Percentiles rank a stretch among this genome's conserved stretches.
Evolutionary conservation across 805 yeast species (phyloP).

Genomic region (Hanseniaspora valbyensis): DNA sequence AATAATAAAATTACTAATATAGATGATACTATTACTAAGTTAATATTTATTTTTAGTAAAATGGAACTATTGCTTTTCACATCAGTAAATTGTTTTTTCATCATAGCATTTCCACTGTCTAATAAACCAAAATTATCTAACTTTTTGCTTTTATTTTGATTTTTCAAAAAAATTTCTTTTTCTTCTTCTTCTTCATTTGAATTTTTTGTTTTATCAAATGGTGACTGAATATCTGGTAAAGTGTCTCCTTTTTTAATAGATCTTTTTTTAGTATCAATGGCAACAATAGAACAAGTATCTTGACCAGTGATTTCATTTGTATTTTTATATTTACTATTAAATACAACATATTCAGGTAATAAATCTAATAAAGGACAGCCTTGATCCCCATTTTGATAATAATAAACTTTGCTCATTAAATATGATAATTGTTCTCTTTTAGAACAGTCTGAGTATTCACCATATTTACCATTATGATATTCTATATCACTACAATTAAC

Average conservation of each 20-base stretch:
- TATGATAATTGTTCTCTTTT: conserved; percentile 51
- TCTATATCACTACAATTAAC: conserved; percentile 50
- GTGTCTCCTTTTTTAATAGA: background rate
- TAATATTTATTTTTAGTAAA: too few relatives aligned
- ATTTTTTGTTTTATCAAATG: background rate
- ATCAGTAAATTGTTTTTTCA: too few relatives aligned
- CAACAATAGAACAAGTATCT: background rate
- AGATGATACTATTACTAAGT: too few relatives aligned
- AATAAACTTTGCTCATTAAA: conserved; percentile 49
- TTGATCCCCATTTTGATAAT: conserved; percentile 32
- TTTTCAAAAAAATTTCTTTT: too few relatives aligned
- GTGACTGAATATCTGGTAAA: background rate
- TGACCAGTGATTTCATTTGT: background rate
- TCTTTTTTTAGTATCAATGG: background rate
- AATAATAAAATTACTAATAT: too few relatives aligned
- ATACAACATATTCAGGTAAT: conserved; percentile 20
- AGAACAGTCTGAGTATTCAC: conserved; percentile 57
- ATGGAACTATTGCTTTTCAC: too few relatives aligned
- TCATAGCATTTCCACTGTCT: background rate
- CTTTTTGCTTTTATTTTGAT: too few relatives aligned
- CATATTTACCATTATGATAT: conserved; percentile 56
- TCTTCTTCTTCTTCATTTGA: background rate
- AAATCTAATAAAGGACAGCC: conserved; percentile 24
- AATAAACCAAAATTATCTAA: too few relatives aligned
- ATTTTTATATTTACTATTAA: conserved; percentile 18